Percentiles rank a stretch among this genome's conserved stretches.
Evolutionary conservation across 2,329 filamentous ascomycete genomes (phyloP).

Genomic region (Ophiocordyceps camponoti-leonardi): DNA sequence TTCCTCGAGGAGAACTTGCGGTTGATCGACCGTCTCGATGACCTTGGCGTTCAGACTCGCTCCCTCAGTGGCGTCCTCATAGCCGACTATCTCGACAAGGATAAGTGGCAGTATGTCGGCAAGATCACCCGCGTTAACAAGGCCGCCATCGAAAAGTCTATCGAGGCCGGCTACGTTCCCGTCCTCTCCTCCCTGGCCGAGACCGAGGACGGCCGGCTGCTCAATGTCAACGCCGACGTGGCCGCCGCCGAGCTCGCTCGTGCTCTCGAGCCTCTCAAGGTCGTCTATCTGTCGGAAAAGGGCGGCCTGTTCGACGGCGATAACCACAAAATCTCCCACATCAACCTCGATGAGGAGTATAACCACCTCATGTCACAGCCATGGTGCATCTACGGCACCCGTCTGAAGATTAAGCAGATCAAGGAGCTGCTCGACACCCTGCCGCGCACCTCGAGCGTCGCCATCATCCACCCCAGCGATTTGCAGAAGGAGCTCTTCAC

Average conservation of each 20-base stretch:
- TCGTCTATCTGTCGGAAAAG: slow-evolving; percentile 97
- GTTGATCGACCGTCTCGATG: slow-evolving; percentile 75
- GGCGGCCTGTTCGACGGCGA: slow-evolving; percentile 89
- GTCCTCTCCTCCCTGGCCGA: slow-evolving; percentile 95
- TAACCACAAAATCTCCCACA: slow-evolving; percentile 86
- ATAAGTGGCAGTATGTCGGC: slow-evolving; percentile 89
- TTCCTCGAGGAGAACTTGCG: slow-evolving; percentile 94
- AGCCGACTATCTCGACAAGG: slow-evolving; percentile 89
- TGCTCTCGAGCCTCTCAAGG: slow-evolving; percentile 82
- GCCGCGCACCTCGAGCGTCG: slow-evolving; percentile 82
- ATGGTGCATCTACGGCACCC: slow-evolving; percentile 90
- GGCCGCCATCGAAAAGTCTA: slow-evolving; percentile 75
- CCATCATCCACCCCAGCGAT: slow-evolving; percentile 92
- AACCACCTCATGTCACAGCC: slow-evolving; percentile 81
- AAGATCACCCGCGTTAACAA: slow-evolving; percentile 91
- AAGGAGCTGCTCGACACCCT: slow-evolving; percentile 82
- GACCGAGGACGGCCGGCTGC: slow-evolving; percentile 72
- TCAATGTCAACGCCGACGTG: slow-evolving; percentile 97
- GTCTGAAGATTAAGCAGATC: slow-evolving; percentile 94
- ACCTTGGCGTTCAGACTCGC: slow-evolving; percentile 73
- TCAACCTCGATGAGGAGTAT: slow-evolving; percentile 95
- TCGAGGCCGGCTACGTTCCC: slow-evolving; percentile 78
- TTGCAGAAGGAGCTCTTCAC: slow-evolving; percentile 95
- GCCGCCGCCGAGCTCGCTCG: slow-evolving; percentile 85
- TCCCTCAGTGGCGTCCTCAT: slow-evolving; percentile 85